A percentile compares a stretch with the other conserved stretches of the same genome.
phyloP scores from a whole-genome alignment of 2,329 filamentous ascomycete genomes.

The Calonectria pteridis region DNA sequence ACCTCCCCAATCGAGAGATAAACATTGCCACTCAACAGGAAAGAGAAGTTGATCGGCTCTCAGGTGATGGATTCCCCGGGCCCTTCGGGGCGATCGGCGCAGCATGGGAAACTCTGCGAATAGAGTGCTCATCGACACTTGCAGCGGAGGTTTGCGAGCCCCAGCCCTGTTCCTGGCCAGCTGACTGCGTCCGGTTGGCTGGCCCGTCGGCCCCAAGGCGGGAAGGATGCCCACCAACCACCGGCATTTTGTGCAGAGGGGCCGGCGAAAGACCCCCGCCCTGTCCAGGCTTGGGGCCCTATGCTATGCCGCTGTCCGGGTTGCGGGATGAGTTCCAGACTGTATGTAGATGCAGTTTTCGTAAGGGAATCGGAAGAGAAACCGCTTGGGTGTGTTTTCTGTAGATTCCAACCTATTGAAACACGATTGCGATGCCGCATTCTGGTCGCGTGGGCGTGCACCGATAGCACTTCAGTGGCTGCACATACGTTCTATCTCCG shows the following conservation, averaged over 20 bases:
- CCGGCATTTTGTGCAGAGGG: constrained; percentile 1
- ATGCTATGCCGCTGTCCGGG: background rate
- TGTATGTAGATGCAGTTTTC: too few relatives aligned
- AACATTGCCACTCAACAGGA: background rate
- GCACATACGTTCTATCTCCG: background rate
- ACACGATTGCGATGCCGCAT: background rate
- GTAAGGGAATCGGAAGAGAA: background rate
- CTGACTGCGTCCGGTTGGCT: background rate
- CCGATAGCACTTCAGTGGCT: background rate
- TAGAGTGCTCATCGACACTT: background rate
- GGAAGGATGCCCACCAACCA: background rate
- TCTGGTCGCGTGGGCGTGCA: background rate
- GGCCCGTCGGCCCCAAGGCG: background rate
- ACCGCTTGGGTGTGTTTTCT: background rate
- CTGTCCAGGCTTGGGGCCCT: background rate
- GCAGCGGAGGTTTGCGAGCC: background rate
- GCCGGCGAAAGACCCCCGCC: background rate
- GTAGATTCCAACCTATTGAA: background rate
- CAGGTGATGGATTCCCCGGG: background rate
- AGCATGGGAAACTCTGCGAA: background rate
- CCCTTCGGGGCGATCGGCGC: background rate
- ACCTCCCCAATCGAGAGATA: background rate
- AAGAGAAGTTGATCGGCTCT: background rate
- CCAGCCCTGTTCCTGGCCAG: background rate
- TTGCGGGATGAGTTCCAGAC: background rate